Conservation (phyloP, 805 yeast genomes). For the Saturnispora saitoi region DNA sequence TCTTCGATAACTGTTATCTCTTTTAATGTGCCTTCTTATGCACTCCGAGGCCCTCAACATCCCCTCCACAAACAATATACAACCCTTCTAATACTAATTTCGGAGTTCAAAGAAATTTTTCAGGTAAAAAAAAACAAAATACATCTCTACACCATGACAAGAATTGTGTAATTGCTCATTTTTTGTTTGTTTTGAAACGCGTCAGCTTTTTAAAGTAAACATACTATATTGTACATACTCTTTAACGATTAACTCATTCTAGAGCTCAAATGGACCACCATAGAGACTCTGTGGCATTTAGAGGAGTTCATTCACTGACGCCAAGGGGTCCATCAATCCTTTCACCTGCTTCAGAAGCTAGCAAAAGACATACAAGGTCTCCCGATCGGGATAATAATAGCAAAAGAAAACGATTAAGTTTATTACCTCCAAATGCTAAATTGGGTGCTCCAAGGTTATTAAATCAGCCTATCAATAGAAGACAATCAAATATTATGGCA, state of each 20-base stretch:
- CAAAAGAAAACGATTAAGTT: conserved; percentile 23
- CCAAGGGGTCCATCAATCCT: conserved; percentile 15
- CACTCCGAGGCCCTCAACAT: neutral
- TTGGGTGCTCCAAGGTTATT: conserved; percentile 27
- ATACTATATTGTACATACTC: neutral
- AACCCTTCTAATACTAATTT: neutral
- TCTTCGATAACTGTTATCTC: neutral
- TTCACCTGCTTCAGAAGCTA: conserved; percentile 12
- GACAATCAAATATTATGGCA: conserved; percentile 18
- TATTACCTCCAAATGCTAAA: conserved; percentile 22
- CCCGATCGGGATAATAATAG: conserved; percentile 6
- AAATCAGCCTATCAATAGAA: conserved; percentile 16
- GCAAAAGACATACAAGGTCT: conserved; percentile 7
- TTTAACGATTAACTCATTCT: neutral
- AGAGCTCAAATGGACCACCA: neutral
- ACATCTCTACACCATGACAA: neutral
- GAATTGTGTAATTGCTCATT: no score
- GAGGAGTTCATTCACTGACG: conserved; percentile 11
- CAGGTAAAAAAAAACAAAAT: neutral
- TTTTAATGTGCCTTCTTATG: neutral
- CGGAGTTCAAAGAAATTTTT: neutral
- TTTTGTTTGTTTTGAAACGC: neutral
- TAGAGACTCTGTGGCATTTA: neutral
- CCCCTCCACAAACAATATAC: no score
- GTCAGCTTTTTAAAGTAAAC: neutral